These are phyloP conservation scores for Poronia punctata DNA, from an alignment of 495 filamentous ascomycete species.

Conservation along the genomic window DNA sequence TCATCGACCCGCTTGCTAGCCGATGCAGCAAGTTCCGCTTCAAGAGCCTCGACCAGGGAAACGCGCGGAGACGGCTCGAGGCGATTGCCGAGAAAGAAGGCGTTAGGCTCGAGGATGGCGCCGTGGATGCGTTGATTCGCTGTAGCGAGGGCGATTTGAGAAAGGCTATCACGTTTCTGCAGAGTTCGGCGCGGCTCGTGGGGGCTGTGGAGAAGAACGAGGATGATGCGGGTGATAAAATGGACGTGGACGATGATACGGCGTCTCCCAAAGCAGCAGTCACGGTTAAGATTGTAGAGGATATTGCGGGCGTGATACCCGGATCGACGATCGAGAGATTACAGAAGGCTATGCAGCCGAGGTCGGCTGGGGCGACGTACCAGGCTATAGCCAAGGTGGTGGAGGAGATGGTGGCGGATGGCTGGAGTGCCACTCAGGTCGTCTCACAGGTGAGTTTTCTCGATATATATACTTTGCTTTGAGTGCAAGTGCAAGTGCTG, in stretches of 20 bases:
- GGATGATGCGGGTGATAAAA: constrained; percentile 43
- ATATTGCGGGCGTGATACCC: constrained; percentile 94
- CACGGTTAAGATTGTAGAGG: constrained; percentile 74
- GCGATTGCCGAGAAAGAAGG: constrained; percentile 75
- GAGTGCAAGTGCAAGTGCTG: background rate
- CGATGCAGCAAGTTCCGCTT: constrained; percentile 96
- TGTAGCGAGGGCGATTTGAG: constrained; percentile 91
- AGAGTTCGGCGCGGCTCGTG: constrained; percentile 78
- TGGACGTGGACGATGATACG: constrained; percentile 51
- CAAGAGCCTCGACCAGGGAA: constrained; percentile 83
- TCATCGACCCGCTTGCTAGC: constrained; percentile 92
- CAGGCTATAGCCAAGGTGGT: constrained; percentile 68
- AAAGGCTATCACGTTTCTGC: constrained; percentile 92
- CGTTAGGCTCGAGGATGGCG: constrained; percentile 67
- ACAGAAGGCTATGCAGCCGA: constrained; percentile 70
- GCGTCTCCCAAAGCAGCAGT: constrained; percentile 42
- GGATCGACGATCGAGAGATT: constrained; percentile 61
- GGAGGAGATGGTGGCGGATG: constrained; percentile 88
- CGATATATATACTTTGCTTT: no score
- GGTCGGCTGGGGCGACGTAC: constrained; percentile 56
- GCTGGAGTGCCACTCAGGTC: constrained; percentile 94
- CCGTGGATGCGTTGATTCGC: constrained; percentile 71
- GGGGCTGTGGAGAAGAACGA: constrained; percentile 45
- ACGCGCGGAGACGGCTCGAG: constrained; percentile 65
- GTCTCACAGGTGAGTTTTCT: constrained; percentile 62